Conservation (phyloP, 164 flowering plant genomes). For the Annona squamosa region DNA sequence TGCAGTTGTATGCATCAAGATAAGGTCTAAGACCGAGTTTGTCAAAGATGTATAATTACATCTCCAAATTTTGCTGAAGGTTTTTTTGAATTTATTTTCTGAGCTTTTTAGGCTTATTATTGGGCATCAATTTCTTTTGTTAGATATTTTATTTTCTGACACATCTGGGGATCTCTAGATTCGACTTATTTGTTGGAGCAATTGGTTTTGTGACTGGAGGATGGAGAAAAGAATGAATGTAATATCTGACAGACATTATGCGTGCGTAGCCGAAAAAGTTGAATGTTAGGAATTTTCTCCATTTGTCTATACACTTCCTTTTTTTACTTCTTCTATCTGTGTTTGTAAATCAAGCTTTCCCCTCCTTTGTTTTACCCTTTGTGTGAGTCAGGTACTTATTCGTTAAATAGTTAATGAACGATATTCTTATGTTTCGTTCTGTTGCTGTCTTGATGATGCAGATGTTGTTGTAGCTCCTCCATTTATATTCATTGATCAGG, state of each 20-base stretch:
- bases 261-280: not conserved
- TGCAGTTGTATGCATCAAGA: too few relatives aligned
- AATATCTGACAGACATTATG: not conserved
- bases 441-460: conserved; percentile 26
- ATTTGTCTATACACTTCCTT: not conserved
- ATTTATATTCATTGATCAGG: conserved; percentile 81
- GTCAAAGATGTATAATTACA: not conserved
- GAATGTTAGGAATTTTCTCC: not conserved
- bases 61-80: not conserved
- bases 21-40: not conserved
- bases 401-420: not conserved
- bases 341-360: not conserved
- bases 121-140: not conserved
- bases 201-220: not conserved
- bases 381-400: not conserved
- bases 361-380: too few relatives aligned
- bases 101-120: not conserved
- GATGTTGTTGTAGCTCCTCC: conserved; percentile 99
- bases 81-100: too few relatives aligned
- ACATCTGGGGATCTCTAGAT: not conserved
- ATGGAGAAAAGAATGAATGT: not conserved
- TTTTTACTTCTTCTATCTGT: not conserved
- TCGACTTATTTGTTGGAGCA: not conserved
- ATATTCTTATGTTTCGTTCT: not conserved
- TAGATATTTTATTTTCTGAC: not conserved